Base-by-base conservation (phyloP, 225 moss, liverwort and hornwort genomes). In the Polytrichum formosum region DNA sequence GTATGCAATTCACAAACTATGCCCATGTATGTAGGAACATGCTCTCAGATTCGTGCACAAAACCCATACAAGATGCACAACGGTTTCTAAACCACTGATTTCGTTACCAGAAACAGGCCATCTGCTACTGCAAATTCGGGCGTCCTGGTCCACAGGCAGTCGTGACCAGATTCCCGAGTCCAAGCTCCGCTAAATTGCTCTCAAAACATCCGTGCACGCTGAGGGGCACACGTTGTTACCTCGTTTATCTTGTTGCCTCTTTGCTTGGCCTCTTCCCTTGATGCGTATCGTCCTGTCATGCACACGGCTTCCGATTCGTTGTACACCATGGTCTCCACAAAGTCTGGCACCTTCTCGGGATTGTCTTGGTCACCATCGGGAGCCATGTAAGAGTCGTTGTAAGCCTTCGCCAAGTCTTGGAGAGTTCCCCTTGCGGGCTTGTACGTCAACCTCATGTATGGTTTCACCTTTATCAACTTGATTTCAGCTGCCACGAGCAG, bases 291-390 rank as follows among this genome's bases (percentile, higher is more conserved):
- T 31, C 98, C 98, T 5, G 82, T 84, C 98, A 98, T 98, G 60
- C 84, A 54, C 10, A 94, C 94, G 5, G 63, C 88, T 78, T 88
- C 91, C 0, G 88, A 76, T 53, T 87, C 87, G 66, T 0, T 80
- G 67, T 98, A 98, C 16, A 98, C 79, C 98, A 98, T 98, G 7
- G 82, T 79, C 83, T 98, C 98, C 2, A 94, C 80, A 55, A 92
- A 98, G 0, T 98, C 91, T 8, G 98, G 98, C 1, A 98, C 92
- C 65, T 98, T 98, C 70, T 84, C 92, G 4, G 92, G 92, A 29
- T 98, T 98, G 68, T 98, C 97, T 71, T 98, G 97, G 28, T 98
- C 98, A 4, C 94, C 88, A 81, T 98, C 92, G 20, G 77, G 81
- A 19, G 98, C 91, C 25, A 85, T 83, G 78, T 90, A 98, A 0